phyloP scores from a whole-genome alignment of 352 stramenopile genomes.

The Globisporangium splendens region DNA sequence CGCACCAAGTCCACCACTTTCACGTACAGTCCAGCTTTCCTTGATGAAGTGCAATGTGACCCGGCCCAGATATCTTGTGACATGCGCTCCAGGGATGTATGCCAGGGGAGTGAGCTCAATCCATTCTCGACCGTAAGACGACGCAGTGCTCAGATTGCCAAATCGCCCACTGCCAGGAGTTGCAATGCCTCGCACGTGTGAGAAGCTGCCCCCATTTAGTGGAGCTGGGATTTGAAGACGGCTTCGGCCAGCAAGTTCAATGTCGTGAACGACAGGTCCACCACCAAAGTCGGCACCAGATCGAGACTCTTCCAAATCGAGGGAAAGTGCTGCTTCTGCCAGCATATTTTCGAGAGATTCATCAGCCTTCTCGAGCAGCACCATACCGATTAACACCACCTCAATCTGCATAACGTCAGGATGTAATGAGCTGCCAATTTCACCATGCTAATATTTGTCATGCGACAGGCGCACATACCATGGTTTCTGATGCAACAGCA shows the following conservation, averaged over 20 bases:
- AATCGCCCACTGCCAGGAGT: conserved; percentile 13
- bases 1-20: conserved; percentile 77
- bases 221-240: conserved; percentile 45
- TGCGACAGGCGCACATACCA: conserved; percentile 32
- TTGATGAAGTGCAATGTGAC: conserved; percentile 91
- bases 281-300: conserved; percentile 14
- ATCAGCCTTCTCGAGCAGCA: conserved; percentile 54
- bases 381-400: conserved; percentile 82
- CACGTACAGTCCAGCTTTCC: conserved; percentile 86
- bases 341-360: conserved; percentile 47
- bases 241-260: conserved; percentile 31
- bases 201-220: conserved; percentile 31
- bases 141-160: conserved; percentile 10
- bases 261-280: conserved; percentile 22
- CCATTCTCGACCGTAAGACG: conserved; percentile 61
- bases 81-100: conserved; percentile 69
- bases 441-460: not conserved
- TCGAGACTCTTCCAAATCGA: conserved; percentile 34
- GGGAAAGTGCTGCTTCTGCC: conserved; percentile 31
- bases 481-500: conserved; percentile 74
- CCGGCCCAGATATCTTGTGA: conserved; percentile 75
- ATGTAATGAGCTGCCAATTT: not conserved
- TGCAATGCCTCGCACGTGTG: conserved; percentile 26
- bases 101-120: conserved; percentile 82
- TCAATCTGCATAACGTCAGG: conserved; percentile 48